Percentiles rank a stretch among this genome's conserved stretches.
Conservation (phyloP, 2,329 filamentous ascomycete species). For the Cylindrodendrum hubeiense region DNA sequence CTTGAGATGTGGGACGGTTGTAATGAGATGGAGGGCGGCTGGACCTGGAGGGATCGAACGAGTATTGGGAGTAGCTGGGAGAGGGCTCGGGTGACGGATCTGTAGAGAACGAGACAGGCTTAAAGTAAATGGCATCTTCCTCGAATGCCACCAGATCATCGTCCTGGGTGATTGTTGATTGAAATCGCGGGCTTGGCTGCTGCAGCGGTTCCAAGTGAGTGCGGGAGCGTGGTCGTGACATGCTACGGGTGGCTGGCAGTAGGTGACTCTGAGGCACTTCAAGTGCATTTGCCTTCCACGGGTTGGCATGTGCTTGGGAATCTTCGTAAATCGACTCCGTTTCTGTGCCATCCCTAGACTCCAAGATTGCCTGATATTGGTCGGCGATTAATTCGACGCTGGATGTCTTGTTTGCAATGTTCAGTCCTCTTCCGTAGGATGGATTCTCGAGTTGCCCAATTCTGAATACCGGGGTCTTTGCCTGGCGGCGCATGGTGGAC, state of each 20-base stretch:
- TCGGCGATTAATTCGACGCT: constrained; percentile 64
- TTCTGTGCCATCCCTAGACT: constrained; percentile 50
- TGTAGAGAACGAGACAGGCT: constrained; percentile 56
- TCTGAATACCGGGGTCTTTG: constrained; percentile 64
- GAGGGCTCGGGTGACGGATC: constrained; percentile 47
- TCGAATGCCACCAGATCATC: constrained; percentile 61
- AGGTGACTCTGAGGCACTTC: constrained; percentile 30
- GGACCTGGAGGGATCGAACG: constrained; percentile 30
- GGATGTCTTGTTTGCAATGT: constrained; percentile 49
- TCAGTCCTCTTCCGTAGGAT: constrained; percentile 38
- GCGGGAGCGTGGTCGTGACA: constrained; percentile 31
- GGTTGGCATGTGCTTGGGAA: constrained; percentile 17
- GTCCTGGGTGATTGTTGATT: constrained; percentile 57
- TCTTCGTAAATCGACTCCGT: constrained; percentile 48
- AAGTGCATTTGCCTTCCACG: constrained; percentile 29
- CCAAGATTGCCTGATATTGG: constrained; percentile 62
- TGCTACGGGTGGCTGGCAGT: constrained; percentile 22
- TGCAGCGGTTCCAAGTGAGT: constrained; percentile 41
- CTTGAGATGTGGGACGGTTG: constrained; percentile 45
- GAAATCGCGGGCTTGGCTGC: constrained; percentile 27
- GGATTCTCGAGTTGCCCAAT: constrained; percentile 62
- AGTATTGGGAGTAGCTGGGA: constrained; percentile 26
- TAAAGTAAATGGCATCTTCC: constrained; percentile 62
- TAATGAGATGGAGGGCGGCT: constrained; percentile 41
- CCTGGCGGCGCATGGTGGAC: constrained; percentile 57